A percentile compares a stretch with the other conserved stretches of the same genome.
phyloP scores from a whole-genome alignment of 2,329 filamentous ascomycete genomes.

The Aaosphaeria arxii region DNA sequence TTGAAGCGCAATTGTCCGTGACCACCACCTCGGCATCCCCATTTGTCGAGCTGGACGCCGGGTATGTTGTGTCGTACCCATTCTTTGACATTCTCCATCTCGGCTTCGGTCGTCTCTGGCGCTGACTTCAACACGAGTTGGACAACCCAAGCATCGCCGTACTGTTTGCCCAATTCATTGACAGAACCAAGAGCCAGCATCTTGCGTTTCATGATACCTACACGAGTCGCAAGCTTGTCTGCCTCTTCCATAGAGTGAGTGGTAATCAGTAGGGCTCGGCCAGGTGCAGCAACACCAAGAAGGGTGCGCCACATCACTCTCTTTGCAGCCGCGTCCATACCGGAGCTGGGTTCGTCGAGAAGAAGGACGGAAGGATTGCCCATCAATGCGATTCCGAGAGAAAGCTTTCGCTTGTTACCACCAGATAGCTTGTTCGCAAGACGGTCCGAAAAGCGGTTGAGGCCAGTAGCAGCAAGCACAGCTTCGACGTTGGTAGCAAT shows the following conservation, averaged over 20 bases:
- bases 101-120: constrained; percentile 66
- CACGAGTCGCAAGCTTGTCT: constrained; percentile 77
- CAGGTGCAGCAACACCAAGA: constrained; percentile 63
- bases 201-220: constrained; percentile 78
- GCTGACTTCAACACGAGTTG: constrained; percentile 75
- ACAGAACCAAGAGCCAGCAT: constrained; percentile 84
- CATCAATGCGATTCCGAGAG: constrained; percentile 85
- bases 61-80: constrained; percentile 66
- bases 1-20: constrained; percentile 88
- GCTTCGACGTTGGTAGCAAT: constrained; percentile 74
- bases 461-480: constrained; percentile 76
- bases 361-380: constrained; percentile 85
- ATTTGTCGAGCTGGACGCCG: constrained; percentile 56
- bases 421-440: constrained; percentile 80
- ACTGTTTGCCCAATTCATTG: constrained; percentile 67
- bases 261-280: constrained; percentile 80
- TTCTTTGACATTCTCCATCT: constrained; percentile 62
- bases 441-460: constrained; percentile 66
- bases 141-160: constrained; percentile 76
- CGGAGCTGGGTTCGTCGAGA: constrained; percentile 84
- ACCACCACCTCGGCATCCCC: constrained; percentile 66
- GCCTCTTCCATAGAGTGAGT: constrained; percentile 97
- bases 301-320: constrained; percentile 91
- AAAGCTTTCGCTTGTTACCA: constrained; percentile 91
- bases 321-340: constrained; percentile 88